Evolutionary conservation across 2,329 filamentous ascomycete genomes (phyloP), one percentile per base, ranked within the genome.

Genomic region (Mariannaea sp.): DNA sequence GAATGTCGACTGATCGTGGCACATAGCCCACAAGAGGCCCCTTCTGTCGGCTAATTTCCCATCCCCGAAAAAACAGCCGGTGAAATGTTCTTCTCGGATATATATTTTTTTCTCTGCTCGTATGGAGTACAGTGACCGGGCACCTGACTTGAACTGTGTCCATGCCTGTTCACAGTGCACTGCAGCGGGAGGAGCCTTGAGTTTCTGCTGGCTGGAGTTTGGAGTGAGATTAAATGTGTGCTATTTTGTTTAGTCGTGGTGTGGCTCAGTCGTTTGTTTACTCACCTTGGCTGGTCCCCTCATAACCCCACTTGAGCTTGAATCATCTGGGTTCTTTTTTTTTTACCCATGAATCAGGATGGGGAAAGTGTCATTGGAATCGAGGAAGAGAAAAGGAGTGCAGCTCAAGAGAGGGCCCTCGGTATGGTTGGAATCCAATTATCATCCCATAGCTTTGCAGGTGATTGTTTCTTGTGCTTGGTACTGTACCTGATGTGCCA

Each of bases 221-320:
- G 45, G 42, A 32, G 29, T 26, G 40, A 27, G 47, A 39, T 20
- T n/a, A 9, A 42, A 51, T 32, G 45, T 5, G 27, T 17, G n/a
- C 3, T 19, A 5, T 19, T 7, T 5, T 32, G 13, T 7, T 24
- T 39, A 33, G 35, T 45, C 33, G 40, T 5, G 10, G 27, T 58
- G 53, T 58, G 56, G 56, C 56, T 52, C 49, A 52, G 49, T 39
- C 51, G 32, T 30, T 36, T 58, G 36, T 39, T 19, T 36, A 14
- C 39, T 48, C 51, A 54, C 45, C 45, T 45, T 26, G 19, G 7
- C n/a, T 9, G n/a, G 20, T n/a, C n/a, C n/a, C n/a, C n/a, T n/a
- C n/a, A 24, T 22, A 13, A 30, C 43, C 38, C 29, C 24, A 42
- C 50, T 16, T 38, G 41, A 16, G 16, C 26, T 19, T 14, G 22